Evolutionary conservation across 2,329 filamentous ascomycete genomes (phyloP).

Genomic region (Pestalotiopsis sp.): DNA sequence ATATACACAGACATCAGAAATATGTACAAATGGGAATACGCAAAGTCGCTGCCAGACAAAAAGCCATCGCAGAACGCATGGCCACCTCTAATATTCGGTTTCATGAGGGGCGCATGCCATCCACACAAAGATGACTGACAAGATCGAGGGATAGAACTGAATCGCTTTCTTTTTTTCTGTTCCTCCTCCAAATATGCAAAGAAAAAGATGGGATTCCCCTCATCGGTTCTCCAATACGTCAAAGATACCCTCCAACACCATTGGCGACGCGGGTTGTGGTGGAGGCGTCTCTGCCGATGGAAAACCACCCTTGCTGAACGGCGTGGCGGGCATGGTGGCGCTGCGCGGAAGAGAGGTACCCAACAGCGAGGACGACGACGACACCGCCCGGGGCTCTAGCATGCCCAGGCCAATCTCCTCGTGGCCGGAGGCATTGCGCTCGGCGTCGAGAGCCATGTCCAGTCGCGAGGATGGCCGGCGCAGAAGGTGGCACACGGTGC

Average conservation of each 20-base stretch:
- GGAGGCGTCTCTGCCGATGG: not conserved
- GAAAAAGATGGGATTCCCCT: not conserved
- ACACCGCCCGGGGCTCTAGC: constrained; percentile 9
- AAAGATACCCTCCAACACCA: constrained; percentile 13
- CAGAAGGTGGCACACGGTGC: not conserved
- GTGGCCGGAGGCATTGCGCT: constrained; percentile 10
- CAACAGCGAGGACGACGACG: not conserved
- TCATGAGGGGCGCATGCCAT: not conserved
- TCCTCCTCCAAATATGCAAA: not conserved
- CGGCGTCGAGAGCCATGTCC: constrained; percentile 15
- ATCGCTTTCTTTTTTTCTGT: not conserved
- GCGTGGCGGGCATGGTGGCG: not conserved
- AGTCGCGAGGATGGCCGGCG: constrained; percentile 8
- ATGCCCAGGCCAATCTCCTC: constrained; percentile 13
- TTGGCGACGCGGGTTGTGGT: not conserved
- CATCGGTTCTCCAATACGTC: constrained; percentile 14
- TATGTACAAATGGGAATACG: not conserved
- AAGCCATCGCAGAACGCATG: not conserved
- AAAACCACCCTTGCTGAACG: not conserved
- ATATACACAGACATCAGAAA: not conserved
- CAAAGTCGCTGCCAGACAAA: not conserved
- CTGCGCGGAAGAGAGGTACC: not conserved
- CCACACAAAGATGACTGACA: not conserved
- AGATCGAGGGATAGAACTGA: not conserved
- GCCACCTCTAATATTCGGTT: not conserved